Percentiles rank a stretch among this genome's conserved stretches.
Conservation (phyloP, 495 filamentous ascomycete species). For the Hypoxylon intermedium region DNA sequence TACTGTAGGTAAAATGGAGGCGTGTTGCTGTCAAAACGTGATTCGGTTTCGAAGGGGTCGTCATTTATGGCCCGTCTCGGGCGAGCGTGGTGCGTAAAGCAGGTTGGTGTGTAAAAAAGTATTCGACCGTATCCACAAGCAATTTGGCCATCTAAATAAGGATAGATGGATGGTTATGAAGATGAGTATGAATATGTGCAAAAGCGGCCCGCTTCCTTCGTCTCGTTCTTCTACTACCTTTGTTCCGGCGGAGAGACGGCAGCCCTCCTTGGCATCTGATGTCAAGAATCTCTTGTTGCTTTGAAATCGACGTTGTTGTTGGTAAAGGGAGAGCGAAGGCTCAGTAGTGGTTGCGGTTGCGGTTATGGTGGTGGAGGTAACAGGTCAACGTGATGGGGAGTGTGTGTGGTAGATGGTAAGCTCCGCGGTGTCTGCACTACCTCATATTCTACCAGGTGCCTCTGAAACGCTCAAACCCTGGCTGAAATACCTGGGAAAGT, state of each 20-base stretch:
- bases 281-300: background rate
- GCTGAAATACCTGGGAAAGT: background rate
- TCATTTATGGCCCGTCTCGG: constrained; percentile 16
- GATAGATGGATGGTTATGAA: no score
- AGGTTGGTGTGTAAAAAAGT: constrained; percentile 2
- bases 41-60: constrained; percentile 17
- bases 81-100: constrained; percentile 1
- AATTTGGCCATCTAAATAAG: constrained; percentile 27
- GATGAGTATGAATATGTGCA: constrained; percentile 8
- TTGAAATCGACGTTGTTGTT: background rate
- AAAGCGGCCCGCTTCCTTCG: constrained; percentile 19
- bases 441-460: constrained; percentile 8
- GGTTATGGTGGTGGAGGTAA: background rate
- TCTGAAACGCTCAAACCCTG: background rate
- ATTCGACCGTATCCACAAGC: constrained; percentile 22
- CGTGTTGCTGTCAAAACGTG: constrained; percentile 11
- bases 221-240: constrained; percentile 18
- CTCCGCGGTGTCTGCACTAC: constrained; percentile 9
- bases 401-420: constrained; percentile 32
- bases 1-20: constrained; percentile 17
- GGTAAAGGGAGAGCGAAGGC: constrained; percentile 1
- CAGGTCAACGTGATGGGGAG: constrained; percentile 24
- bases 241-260: constrained; percentile 5
- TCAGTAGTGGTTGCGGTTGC: background rate
- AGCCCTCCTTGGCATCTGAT: constrained; percentile 16